Evolutionary conservation across 805 yeast genomes (phyloP).

Genomic region (Hagleromyces aurorensis): DNA sequence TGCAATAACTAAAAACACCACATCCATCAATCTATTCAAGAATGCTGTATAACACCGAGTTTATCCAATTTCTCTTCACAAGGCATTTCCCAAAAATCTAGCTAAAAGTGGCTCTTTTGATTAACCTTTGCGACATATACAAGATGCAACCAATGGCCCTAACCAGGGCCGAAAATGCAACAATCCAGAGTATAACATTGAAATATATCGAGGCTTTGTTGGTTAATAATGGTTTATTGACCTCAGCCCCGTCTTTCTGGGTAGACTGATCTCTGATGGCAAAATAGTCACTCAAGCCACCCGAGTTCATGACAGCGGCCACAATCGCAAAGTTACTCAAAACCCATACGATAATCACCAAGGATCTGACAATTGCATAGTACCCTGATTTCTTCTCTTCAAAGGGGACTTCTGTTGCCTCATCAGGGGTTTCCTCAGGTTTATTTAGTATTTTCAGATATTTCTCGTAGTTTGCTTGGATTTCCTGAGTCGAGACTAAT

Average conservation of each 20-base stretch:
- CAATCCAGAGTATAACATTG: slow-evolving; percentile 85
- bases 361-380: slow-evolving; percentile 83
- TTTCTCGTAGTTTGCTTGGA: slow-evolving; percentile 64
- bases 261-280: slow-evolving; percentile 16
- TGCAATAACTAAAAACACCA: too few relatives aligned
- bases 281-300: slow-evolving; percentile 52
- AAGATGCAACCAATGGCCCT: slow-evolving; percentile 68
- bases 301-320: slow-evolving; percentile 77
- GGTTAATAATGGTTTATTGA: slow-evolving; percentile 20
- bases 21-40: background rate
- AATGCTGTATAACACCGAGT: background rate
- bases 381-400: slow-evolving; percentile 65
- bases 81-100: background rate
- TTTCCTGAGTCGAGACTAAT: slow-evolving; percentile 69
- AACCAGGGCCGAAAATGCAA: slow-evolving; percentile 81
- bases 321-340: slow-evolving; percentile 74
- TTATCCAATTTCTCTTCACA: background rate
- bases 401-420: slow-evolving; percentile 29
- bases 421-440: slow-evolving; percentile 33
- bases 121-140: slow-evolving; percentile 39
- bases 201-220: slow-evolving; percentile 59
- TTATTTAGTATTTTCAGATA: slow-evolving; percentile 52
- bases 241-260: slow-evolving; percentile 9
- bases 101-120: slow-evolving; percentile 17
- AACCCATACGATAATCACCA: slow-evolving; percentile 87